phyloP scores from a whole-genome alignment of 2,329 filamentous ascomycete species.

The Claviceps lovelessii region DNA sequence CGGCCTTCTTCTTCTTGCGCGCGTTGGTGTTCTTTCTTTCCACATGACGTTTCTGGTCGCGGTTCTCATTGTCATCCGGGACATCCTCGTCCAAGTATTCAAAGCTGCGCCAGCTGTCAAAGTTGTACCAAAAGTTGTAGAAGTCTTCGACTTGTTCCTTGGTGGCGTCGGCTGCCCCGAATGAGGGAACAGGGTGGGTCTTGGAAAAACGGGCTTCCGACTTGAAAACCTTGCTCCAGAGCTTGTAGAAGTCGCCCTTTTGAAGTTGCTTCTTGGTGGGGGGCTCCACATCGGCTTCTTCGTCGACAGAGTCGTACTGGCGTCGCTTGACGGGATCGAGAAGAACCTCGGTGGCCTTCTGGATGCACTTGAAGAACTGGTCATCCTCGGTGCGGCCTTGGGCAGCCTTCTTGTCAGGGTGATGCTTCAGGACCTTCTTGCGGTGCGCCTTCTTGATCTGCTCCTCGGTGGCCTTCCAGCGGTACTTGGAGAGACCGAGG shows the following conservation, averaged over 20 bases:
- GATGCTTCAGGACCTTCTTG: slow-evolving; percentile 98
- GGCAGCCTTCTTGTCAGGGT: slow-evolving; percentile 97
- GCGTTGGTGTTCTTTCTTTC: slow-evolving; percentile 97
- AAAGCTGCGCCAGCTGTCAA: slow-evolving; percentile 94
- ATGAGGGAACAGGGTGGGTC: slow-evolving; percentile 69
- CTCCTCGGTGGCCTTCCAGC: slow-evolving; percentile 84
- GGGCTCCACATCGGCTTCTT: slow-evolving; percentile 80
- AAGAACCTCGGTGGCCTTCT: slow-evolving; percentile 90
- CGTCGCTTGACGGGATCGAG: slow-evolving; percentile 82
- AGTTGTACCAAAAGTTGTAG: slow-evolving; percentile 99
- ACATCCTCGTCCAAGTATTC: slow-evolving; percentile 99
- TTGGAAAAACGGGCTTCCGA: slow-evolving; percentile 88
- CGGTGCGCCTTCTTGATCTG: slow-evolving; percentile 98
- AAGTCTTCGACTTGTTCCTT: slow-evolving; percentile 87
- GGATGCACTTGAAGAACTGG: slow-evolving; percentile 99
- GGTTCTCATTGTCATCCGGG: slow-evolving; percentile 95
- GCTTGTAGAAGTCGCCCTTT: slow-evolving; percentile 88
- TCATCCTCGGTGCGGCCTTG: slow-evolving; percentile 79
- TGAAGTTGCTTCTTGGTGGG: slow-evolving; percentile 80
- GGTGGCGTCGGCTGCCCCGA: slow-evolving; percentile 71
- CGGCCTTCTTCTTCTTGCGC: slow-evolving; percentile 98
- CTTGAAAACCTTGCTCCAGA: slow-evolving; percentile 83
- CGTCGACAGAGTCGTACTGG: slow-evolving; percentile 94
- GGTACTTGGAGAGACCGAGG: slow-evolving; percentile 82
- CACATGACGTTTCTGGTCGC: slow-evolving; percentile 95